phyloP scores from a whole-genome alignment of 192 early-diverging fungal species.

The Diversispora eburnea region DNA sequence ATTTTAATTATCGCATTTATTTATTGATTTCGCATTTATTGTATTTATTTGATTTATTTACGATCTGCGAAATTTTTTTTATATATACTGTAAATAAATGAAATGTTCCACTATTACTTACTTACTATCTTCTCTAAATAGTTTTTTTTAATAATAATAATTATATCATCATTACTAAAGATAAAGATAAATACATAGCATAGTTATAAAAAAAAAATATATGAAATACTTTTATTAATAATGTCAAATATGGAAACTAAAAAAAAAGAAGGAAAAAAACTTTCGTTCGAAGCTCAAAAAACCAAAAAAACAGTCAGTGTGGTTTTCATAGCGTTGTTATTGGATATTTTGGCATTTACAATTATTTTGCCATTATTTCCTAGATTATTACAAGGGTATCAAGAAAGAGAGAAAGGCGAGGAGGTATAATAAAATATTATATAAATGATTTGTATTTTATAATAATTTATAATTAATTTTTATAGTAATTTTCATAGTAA shows the following conservation, averaged over 20 bases:
- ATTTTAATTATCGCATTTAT: no score
- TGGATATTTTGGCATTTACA: slow-evolving; percentile 97
- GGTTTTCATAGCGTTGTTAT: slow-evolving; percentile 82
- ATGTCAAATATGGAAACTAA: neutral
- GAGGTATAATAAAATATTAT: slow-evolving; percentile 39
- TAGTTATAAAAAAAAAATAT: no score
- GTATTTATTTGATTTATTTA: no score
- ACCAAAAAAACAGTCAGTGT: slow-evolving; percentile 38
- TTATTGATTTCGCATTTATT: no score
- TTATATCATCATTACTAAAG: no score
- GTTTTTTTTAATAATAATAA: no score
- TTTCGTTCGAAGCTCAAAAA: neutral
- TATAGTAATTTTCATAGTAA: neutral
- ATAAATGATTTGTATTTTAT: neutral
- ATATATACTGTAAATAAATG: no score
- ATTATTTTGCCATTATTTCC: slow-evolving; percentile 96
- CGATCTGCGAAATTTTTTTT: no score
- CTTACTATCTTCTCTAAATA: no score
- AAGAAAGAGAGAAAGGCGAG: slow-evolving; percentile 55
- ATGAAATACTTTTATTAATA: neutral
- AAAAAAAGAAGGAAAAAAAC: neutral
- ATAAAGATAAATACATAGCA: no score
- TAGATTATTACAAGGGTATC: slow-evolving; percentile 84
- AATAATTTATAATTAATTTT: neutral
- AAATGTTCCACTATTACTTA: no score